phyloP scores from a whole-genome alignment of 495 filamentous ascomycete species.

The Pyrenopolyporus hunteri region DNA sequence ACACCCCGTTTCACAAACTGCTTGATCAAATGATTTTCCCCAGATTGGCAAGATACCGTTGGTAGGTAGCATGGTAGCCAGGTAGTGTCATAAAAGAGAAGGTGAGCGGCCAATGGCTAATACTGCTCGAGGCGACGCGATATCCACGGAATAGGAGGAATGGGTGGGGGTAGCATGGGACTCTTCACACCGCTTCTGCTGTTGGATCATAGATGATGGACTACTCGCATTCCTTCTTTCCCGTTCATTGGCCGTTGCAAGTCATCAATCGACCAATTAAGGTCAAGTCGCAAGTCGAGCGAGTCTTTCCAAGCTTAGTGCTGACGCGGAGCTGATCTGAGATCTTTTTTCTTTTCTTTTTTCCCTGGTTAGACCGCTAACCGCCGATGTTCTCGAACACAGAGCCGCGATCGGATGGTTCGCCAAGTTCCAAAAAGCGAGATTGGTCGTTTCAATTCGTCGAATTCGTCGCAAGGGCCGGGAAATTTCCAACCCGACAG shows the following conservation, averaged over 20 bases:
- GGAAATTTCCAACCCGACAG: not conserved
- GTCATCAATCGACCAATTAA: constrained; percentile 12
- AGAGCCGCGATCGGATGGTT: constrained; percentile 12
- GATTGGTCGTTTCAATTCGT: constrained; percentile 6
- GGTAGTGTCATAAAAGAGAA: not conserved
- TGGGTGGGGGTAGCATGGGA: constrained; percentile 12
- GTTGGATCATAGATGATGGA: constrained; percentile 15
- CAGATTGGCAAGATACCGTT: constrained; percentile 20
- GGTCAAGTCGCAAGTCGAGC: constrained; percentile 4
- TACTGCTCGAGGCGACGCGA: not conserved
- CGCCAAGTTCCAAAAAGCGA: constrained; percentile 2
- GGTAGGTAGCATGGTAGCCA: not conserved
- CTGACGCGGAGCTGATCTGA: constrained; percentile 3
- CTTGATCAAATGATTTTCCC: constrained; percentile 26
- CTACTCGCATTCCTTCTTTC: constrained; percentile 3
- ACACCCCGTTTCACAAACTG: constrained; percentile 18
- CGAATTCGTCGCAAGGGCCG: not conserved
- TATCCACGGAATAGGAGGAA: too few species aligned
- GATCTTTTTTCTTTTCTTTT: not conserved
- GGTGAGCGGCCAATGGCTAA: constrained; percentile 24
- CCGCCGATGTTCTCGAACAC: not conserved
- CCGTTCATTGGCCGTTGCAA: constrained; percentile 20
- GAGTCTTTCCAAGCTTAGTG: constrained; percentile 20
- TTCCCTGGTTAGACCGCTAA: not conserved
- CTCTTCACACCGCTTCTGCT: constrained; percentile 30